Percentiles rank a stretch among this genome's conserved stretches.
phyloP scores from a whole-genome alignment of 257 asterid genomes.

The Salvia hispanica region DNA sequence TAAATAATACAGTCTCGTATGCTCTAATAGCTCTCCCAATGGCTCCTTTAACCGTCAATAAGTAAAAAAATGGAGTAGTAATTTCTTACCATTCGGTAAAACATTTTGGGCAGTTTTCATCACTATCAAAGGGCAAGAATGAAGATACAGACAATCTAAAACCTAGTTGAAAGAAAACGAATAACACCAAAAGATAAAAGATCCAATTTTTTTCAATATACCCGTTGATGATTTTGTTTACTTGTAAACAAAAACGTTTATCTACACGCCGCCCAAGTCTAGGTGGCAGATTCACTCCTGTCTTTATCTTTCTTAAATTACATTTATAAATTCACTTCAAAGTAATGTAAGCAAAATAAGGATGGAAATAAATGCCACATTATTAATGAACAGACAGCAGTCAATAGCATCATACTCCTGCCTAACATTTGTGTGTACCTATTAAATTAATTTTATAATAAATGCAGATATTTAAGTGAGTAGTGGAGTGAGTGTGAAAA shows the following conservation, averaged over 20 bases:
- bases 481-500: slow-evolving; percentile 34
- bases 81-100: neutral
- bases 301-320: slow-evolving; percentile 18
- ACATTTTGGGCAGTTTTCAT: neutral
- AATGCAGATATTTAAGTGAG: slow-evolving; percentile 30
- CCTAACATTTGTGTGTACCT: slow-evolving; percentile 28
- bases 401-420: slow-evolving; percentile 21
- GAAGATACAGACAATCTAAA: slow-evolving; percentile 24
- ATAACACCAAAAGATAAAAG: slow-evolving; percentile 37
- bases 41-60: no score
- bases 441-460: neutral
- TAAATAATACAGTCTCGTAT: no score
- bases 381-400: slow-evolving; percentile 31
- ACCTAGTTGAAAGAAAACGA: slow-evolving; percentile 20
- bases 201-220: slow-evolving; percentile 26
- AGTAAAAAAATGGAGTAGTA: no score
- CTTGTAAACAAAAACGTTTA: slow-evolving; percentile 51
- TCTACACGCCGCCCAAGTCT: slow-evolving; percentile 59
- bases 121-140: slow-evolving; percentile 3
- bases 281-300: slow-evolving; percentile 46
- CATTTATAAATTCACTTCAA: slow-evolving; percentile 19
- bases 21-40: no score
- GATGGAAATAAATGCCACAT: slow-evolving; percentile 17
- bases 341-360: neutral
- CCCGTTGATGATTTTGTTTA: slow-evolving; percentile 31